Evolutionary conservation across 108 stramenopile species (phyloP).

Genomic region (Nannochloropsis salina): DNA sequence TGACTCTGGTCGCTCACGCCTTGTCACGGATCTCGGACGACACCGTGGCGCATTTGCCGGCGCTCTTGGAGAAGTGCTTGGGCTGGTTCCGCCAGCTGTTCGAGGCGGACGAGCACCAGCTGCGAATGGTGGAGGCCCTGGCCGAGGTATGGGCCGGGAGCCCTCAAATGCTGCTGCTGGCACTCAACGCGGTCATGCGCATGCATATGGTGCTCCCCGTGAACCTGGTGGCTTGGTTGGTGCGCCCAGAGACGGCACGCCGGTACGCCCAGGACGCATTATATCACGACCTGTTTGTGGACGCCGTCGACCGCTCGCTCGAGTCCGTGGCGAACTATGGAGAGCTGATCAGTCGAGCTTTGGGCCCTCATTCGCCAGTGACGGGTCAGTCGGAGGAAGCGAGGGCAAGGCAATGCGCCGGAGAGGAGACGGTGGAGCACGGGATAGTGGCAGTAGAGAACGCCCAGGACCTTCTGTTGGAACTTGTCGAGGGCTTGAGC

Average conservation of each 20-base stretch:
- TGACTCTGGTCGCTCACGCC: slow-evolving; percentile 1
- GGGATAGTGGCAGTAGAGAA: slow-evolving; percentile 14
- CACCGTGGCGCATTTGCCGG: not conserved
- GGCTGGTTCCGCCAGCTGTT: not conserved
- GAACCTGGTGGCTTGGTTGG: not conserved
- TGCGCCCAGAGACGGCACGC: not conserved
- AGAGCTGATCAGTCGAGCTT: not conserved
- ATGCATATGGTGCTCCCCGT: not conserved
- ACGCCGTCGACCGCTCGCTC: not conserved
- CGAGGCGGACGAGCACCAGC: slow-evolving; percentile 14
- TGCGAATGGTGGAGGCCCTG: not conserved
- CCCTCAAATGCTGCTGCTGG: slow-evolving; percentile 5
- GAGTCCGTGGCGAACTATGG: not conserved
- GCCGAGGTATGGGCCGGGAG: not conserved
- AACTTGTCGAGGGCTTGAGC: not conserved
- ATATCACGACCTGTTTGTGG: not conserved
- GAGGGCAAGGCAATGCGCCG: not conserved
- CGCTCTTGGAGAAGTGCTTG: not conserved
- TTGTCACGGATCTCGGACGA: not conserved
- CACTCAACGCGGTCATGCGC: not conserved
- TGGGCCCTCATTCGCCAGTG: not conserved
- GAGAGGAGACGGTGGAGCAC: slow-evolving; percentile 19
- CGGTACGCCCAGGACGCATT: not conserved
- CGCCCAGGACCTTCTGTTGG: not conserved
- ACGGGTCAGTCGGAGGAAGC: not conserved